phyloP scores from a whole-genome alignment of 2,329 filamentous ascomycete genomes.

The Aspergillus fumigatus region DNA sequence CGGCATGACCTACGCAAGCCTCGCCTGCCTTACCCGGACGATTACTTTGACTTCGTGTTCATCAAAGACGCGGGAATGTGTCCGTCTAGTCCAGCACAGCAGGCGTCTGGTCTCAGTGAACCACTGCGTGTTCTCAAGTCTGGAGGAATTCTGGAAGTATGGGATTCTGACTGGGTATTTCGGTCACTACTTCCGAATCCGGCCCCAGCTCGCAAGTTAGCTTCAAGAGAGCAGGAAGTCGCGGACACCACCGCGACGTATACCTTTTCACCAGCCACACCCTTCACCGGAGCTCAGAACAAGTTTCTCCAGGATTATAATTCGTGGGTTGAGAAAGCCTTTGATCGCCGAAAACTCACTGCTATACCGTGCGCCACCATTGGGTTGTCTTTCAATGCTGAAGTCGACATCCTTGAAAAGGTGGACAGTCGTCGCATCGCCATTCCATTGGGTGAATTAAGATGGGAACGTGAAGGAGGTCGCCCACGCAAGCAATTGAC shows the following conservation, averaged over 20 bases:
- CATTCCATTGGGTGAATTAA: conserved; percentile 78
- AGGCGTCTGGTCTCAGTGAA: conserved; percentile 61
- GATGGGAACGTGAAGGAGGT: conserved; percentile 71
- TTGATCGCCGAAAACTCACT: conserved; percentile 66
- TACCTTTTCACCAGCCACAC: conserved; percentile 74
- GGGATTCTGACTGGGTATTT: conserved; percentile 82
- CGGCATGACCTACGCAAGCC: conserved; percentile 75
- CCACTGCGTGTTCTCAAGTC: conserved; percentile 70
- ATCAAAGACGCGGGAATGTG: conserved; percentile 75
- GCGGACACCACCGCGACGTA: conserved; percentile 74
- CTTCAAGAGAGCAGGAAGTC: conserved; percentile 59
- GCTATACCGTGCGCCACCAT: conserved; percentile 75
- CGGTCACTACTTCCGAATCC: conserved; percentile 78
- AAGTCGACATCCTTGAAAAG: conserved; percentile 66
- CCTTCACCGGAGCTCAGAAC: conserved; percentile 75
- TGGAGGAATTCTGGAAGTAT: conserved; percentile 77
- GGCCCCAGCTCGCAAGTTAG: conserved; percentile 53
- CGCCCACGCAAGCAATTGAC: conserved; percentile 51
- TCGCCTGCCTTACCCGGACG: conserved; percentile 73
- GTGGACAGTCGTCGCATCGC: conserved; percentile 72
- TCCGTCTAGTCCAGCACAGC: conserved; percentile 53
- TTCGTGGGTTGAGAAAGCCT: conserved; percentile 69
- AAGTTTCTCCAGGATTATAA: conserved; percentile 80
- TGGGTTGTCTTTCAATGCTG: conserved; percentile 72
- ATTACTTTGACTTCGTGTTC: conserved; percentile 83